Evolutionary conservation across 75 land plant species (phyloP).

Genomic region (Gnetum montanum): DNA sequence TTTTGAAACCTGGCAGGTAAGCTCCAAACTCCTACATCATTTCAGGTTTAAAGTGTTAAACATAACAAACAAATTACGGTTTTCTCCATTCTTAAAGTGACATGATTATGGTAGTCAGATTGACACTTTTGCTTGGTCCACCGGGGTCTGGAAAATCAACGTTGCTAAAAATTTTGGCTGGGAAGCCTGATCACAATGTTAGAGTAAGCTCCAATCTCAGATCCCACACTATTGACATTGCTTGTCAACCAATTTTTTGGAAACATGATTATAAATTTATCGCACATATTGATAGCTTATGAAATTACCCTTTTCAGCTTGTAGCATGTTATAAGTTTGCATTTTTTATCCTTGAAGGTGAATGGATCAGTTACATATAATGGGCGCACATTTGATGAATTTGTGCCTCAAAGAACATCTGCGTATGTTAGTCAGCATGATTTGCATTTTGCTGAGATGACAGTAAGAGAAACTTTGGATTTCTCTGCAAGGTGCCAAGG

Average conservation of each 20-base stretch:
- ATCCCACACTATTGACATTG: too few relatives aligned
- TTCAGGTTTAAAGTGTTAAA: slow-evolving; percentile 18
- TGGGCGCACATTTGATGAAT: slow-evolving; percentile 12
- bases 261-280: too few relatives aligned
- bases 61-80: background rate
- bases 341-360: background rate
- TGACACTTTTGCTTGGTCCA: slow-evolving; percentile 75
- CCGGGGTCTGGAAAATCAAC: slow-evolving; percentile 77
- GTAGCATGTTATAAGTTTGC: background rate
- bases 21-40: too few relatives aligned
- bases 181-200: slow-evolving; percentile 37
- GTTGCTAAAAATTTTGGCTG: slow-evolving; percentile 63
- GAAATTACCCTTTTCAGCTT: too few relatives aligned
- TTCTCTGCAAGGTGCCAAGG: slow-evolving; percentile 21
- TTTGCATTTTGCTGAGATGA: slow-evolving; percentile 10
- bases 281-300: too few relatives aligned
- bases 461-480: slow-evolving; percentile 23
- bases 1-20: slow-evolving; percentile 58
- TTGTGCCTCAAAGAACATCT: slow-evolving; percentile 20
- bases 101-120: slow-evolving; percentile 15
- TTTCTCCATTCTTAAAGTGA: background rate
- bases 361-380: too few relatives aligned
- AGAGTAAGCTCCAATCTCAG: slow-evolving; percentile 48
- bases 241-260: too few relatives aligned
- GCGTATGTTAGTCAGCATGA: slow-evolving; percentile 22